Evolutionary conservation across 192 early-diverging fungal species (phyloP).

Genomic region (Backusella australiensis): DNA sequence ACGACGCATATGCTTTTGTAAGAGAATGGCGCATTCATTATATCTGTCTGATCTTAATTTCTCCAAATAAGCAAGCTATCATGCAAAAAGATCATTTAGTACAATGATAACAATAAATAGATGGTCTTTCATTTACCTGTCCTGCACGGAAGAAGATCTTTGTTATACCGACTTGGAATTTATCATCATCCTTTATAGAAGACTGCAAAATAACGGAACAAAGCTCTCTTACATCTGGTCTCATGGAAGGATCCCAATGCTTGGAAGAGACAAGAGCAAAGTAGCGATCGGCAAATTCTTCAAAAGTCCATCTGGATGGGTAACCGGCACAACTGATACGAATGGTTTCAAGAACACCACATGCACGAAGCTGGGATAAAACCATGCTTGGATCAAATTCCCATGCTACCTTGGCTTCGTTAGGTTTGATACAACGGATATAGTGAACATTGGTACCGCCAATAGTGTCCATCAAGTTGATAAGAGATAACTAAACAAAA

Average conservation of each 20-base stretch:
- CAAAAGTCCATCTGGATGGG: slow-evolving; percentile 84
- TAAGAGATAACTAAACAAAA: slow-evolving; percentile 63
- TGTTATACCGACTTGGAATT: slow-evolving; percentile 90
- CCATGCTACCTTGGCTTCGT: slow-evolving; percentile 91
- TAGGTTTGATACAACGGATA: slow-evolving; percentile 99
- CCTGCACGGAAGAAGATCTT: slow-evolving; percentile 99
- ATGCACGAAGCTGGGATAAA: slow-evolving; percentile 90
- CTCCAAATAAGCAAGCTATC: slow-evolving; percentile 73
- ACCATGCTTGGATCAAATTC: slow-evolving; percentile 94
- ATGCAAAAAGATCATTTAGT: not conserved
- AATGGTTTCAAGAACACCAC: slow-evolving; percentile 99
- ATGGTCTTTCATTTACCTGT: slow-evolving; percentile 43
- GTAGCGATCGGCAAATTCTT: slow-evolving; percentile 90
- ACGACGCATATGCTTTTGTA: slow-evolving; percentile 87
- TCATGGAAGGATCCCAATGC: slow-evolving; percentile 43
- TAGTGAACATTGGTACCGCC: slow-evolving; percentile 92
- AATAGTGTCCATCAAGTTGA: slow-evolving; percentile 94
- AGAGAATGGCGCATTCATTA: slow-evolving; percentile 75
- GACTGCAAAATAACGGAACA: slow-evolving; percentile 59
- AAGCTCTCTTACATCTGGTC: slow-evolving; percentile 53
- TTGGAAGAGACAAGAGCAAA: slow-evolving; percentile 57
- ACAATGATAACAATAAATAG: not conserved
- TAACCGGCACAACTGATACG: slow-evolving; percentile 98
- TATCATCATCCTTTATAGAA: slow-evolving; percentile 77
- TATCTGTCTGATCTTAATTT: slow-evolving; percentile 85